A percentile compares a stretch with the other conserved stretches of the same genome.
Evolutionary conservation across 169 alveolate genomes (phyloP).

Genomic region (Perkinsus olseni): DNA sequence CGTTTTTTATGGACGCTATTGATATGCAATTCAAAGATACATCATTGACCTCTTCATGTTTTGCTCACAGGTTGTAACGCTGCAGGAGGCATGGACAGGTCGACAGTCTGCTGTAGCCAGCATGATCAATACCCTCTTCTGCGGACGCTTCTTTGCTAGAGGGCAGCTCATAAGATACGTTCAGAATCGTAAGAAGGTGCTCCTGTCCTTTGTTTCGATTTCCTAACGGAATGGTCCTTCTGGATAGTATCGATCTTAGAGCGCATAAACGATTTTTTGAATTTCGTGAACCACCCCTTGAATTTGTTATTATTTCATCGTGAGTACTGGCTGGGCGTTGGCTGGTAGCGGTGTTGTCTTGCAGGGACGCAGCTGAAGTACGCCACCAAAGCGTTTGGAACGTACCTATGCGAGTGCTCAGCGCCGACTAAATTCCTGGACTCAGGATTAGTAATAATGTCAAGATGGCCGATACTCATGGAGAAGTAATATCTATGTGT

Average conservation of each 20-base stretch:
- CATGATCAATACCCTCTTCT: not conserved
- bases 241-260: too few relatives aligned
- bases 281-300: too few relatives aligned
- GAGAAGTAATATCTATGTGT: not conserved
- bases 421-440: not conserved
- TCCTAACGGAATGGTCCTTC: too few relatives aligned
- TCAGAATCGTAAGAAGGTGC: not conserved
- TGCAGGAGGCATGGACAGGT: not conserved
- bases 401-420: not conserved
- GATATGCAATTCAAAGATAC: too few relatives aligned
- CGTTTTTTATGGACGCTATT: not conserved
- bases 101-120: not conserved
- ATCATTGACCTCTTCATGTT: not conserved
- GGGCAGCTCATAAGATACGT: not conserved
- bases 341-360: not conserved
- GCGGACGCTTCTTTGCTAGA: not conserved
- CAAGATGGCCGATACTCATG: not conserved
- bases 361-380: not conserved
- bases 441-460: not conserved
- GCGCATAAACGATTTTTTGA: too few relatives aligned
- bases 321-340: too few relatives aligned
- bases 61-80: not conserved
- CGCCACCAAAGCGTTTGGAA: not conserved
- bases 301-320: too few relatives aligned
- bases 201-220: too few relatives aligned